Evolutionary conservation across 495 filamentous ascomycete genomes (phyloP).

Genomic region (Sporormia fimetaria): DNA sequence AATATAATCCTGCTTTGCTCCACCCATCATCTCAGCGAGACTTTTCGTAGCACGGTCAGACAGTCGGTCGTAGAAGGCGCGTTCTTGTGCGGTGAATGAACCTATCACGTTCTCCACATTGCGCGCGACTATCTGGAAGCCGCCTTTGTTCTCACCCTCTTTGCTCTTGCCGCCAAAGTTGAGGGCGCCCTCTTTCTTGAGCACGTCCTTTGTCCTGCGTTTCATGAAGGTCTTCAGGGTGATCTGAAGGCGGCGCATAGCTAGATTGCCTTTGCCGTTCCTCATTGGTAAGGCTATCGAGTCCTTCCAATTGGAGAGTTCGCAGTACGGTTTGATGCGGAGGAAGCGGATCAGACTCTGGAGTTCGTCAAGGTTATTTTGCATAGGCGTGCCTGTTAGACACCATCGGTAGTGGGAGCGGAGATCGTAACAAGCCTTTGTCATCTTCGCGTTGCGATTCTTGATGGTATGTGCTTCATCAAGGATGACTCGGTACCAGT

Average conservation of each 20-base stretch:
- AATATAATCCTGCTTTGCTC: conserved; percentile 60
- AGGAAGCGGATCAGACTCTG: conserved; percentile 89
- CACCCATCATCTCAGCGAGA: conserved; percentile 77
- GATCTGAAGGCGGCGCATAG: conserved; percentile 74
- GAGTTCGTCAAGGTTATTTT: conserved; percentile 96
- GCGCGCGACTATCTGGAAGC: conserved; percentile 77
- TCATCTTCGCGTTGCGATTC: conserved; percentile 90
- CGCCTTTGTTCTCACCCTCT: conserved; percentile 40
- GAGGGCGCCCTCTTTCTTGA: conserved; percentile 69
- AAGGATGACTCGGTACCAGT: conserved; percentile 91
- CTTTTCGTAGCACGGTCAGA: conserved; percentile 75
- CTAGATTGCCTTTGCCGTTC: conserved; percentile 71
- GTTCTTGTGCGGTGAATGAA: conserved; percentile 68
- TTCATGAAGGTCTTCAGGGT: conserved; percentile 93
- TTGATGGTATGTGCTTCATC: conserved; percentile 98
- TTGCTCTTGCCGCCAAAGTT: conserved; percentile 54
- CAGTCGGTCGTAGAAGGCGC: conserved; percentile 72
- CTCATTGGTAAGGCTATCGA: conserved; percentile 80
- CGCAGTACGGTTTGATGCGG: conserved; percentile 79
- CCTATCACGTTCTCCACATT: conserved; percentile 71
- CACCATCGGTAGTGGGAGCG: conserved; percentile 86
- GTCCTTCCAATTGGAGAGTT: conserved; percentile 72
- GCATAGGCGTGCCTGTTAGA: conserved; percentile 88
- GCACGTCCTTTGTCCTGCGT: conserved; percentile 84
- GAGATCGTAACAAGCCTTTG: conserved; percentile 74